Evolutionary conservation across 306 rosid genomes (phyloP).

Genomic region (Dryas octopetala): DNA sequence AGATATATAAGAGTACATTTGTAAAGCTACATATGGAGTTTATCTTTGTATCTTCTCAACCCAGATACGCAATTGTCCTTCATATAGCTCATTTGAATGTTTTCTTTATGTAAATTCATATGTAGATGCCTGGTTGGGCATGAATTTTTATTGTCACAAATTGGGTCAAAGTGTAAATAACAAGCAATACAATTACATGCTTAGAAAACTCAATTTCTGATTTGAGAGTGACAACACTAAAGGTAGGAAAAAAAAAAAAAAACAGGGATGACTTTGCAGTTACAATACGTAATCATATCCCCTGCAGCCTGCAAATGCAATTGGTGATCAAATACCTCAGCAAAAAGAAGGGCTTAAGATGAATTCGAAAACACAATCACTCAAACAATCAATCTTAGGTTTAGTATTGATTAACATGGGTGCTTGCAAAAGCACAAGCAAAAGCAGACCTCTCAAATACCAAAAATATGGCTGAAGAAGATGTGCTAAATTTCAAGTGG

Average conservation of each 20-base stretch:
- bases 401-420: too few species aligned
- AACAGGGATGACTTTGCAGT: neutral
- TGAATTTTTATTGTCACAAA: neutral
- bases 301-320: too few species aligned
- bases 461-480: too few species aligned
- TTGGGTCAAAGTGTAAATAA: slow-evolving; percentile 11
- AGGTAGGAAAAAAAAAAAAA: neutral
- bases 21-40: slow-evolving; percentile 17
- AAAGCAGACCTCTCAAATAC: too few species aligned
- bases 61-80: neutral
- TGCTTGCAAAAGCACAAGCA: too few species aligned
- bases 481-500: too few species aligned
- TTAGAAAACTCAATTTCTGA: neutral
- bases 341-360: neutral
- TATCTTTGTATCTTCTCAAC: neutral
- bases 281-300: too few species aligned
- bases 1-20: slow-evolving; percentile 3
- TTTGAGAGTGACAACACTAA: neutral
- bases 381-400: too few species aligned
- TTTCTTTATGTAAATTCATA: slow-evolving; percentile 16
- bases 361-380: neutral
- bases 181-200: slow-evolving; percentile 3
- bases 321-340: too few species aligned
- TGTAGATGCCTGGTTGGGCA: neutral
- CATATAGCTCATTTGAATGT: neutral